phyloP scores from a whole-genome alignment of 768 basidiomycete genomes.

The Suillus clintonianus region DNA sequence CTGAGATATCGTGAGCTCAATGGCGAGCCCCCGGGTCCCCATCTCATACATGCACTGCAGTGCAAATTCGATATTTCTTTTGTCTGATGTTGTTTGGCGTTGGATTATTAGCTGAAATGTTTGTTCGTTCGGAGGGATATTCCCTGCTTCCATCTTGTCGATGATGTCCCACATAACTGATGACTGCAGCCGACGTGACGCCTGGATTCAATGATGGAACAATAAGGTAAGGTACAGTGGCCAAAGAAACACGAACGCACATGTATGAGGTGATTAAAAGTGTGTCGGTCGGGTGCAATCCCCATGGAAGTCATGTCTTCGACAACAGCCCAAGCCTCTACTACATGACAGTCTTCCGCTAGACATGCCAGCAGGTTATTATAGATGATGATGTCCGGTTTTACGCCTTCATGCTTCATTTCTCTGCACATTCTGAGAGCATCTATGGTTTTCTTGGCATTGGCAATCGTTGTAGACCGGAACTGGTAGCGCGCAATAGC shows the following conservation, averaged over 20 bases:
- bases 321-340: conserved; percentile 64
- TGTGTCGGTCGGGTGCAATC: conserved; percentile 48
- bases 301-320: conserved; percentile 65
- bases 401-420: conserved; percentile 59
- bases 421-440: conserved; percentile 32
- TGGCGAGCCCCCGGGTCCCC: conserved; percentile 50
- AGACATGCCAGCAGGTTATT: conserved; percentile 55
- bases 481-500: conserved; percentile 33
- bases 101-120: conserved; percentile 58
- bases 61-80: conserved; percentile 60
- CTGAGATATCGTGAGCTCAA: conserved; percentile 51
- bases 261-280: conserved; percentile 61
- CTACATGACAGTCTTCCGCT: conserved; percentile 40
- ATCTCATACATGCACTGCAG: conserved; percentile 64
- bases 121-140: conserved; percentile 48
- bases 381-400: conserved; percentile 60
- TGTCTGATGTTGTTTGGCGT: conserved; percentile 41
- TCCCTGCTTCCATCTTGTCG: conserved; percentile 53
- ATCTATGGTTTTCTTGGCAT: conserved; percentile 30
- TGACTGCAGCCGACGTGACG: conserved; percentile 41
- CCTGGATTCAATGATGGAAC: conserved; percentile 37
- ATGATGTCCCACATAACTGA: conserved; percentile 51
- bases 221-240: background rate
- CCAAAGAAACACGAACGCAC: conserved; percentile 38
- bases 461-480: conserved; percentile 22